These are phyloP conservation scores for Vinca minor DNA, from an alignment of 257 asterid species.

Conservation along the genomic window DNA sequence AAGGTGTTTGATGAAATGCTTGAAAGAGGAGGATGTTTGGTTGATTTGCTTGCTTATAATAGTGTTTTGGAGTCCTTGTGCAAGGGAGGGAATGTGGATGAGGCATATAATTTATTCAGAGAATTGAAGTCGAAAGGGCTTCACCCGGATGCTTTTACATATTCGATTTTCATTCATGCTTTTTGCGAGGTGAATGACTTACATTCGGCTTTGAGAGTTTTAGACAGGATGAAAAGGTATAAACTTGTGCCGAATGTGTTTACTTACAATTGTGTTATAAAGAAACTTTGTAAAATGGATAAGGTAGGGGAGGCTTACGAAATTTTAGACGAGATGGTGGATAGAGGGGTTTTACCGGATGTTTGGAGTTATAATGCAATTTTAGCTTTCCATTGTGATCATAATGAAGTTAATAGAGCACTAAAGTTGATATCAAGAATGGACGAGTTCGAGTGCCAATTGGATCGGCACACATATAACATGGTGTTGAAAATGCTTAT, in stretches of 20 bases:
- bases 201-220: conserved; percentile 54
- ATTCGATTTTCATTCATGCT: conserved; percentile 62
- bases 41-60: conserved; percentile 77
- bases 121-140: conserved; percentile 49
- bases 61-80: conserved; percentile 60
- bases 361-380: conserved; percentile 72
- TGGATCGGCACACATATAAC: conserved; percentile 60
- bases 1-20: conserved; percentile 77
- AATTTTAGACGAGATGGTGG: conserved; percentile 64
- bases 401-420: conserved; percentile 61
- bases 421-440: conserved; percentile 52
- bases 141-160: conserved; percentile 71
- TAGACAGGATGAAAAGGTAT: conserved; percentile 65
- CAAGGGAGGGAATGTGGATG: conserved; percentile 63
- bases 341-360: conserved; percentile 46
- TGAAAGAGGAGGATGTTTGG: conserved; percentile 42
- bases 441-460: conserved; percentile 39
- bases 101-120: conserved; percentile 49
- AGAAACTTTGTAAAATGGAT: conserved; percentile 58
- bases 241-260: conserved; percentile 60
- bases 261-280: conserved; percentile 62
- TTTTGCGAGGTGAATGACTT: conserved; percentile 49
- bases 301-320: conserved; percentile 64
- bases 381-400: conserved; percentile 63
- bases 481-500: conserved; percentile 85